A percentile compares a stretch with the other conserved stretches of the same genome.
These are phyloP conservation scores for Candida pseudoviswanathii DNA, from an alignment of 1,139 yeast species.

Conservation along the genomic window DNA sequence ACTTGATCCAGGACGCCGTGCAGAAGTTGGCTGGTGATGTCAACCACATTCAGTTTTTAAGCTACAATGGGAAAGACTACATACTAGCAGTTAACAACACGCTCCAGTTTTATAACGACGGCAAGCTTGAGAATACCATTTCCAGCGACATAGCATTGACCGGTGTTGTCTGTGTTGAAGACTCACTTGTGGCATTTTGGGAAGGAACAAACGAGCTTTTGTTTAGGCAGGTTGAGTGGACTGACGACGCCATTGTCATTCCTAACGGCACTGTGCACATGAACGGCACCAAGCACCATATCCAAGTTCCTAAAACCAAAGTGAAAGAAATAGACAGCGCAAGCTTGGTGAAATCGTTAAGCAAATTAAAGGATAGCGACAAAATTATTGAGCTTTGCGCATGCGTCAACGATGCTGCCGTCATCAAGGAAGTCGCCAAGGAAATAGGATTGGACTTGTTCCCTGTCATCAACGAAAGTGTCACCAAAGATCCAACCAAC, in stretches of 20 bases:
- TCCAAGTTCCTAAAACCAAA: conserved; percentile 5
- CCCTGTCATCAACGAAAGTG: conserved; percentile 31
- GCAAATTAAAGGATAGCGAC: neutral
- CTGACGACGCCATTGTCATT: neutral
- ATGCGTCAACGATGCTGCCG: conserved; percentile 33
- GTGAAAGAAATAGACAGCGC: conserved; percentile 25
- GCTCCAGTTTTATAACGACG: conserved; percentile 4
- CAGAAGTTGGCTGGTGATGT: neutral
- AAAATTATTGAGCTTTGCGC: conserved; percentile 32
- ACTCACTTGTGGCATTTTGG: conserved; percentile 6
- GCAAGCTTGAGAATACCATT: conserved; percentile 5
- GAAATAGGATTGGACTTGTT: conserved; percentile 26
- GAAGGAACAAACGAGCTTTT: conserved; percentile 9
- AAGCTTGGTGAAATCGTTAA: conserved; percentile 27
- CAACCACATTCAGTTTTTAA: conserved; percentile 3
- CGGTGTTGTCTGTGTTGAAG: conserved; percentile 7
- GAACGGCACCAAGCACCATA: conserved; percentile 2
- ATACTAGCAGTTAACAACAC: conserved; percentile 6
- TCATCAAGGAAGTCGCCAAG: conserved; percentile 37
- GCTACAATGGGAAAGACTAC: conserved; percentile 8
- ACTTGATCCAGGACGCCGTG: neutral
- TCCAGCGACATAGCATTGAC: neutral
- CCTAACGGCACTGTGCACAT: neutral
- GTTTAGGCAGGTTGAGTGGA: conserved; percentile 5
- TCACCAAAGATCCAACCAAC: conserved; percentile 37